Conservation (phyloP, 345 rosid species). For the Kandelia obovata region DNA sequence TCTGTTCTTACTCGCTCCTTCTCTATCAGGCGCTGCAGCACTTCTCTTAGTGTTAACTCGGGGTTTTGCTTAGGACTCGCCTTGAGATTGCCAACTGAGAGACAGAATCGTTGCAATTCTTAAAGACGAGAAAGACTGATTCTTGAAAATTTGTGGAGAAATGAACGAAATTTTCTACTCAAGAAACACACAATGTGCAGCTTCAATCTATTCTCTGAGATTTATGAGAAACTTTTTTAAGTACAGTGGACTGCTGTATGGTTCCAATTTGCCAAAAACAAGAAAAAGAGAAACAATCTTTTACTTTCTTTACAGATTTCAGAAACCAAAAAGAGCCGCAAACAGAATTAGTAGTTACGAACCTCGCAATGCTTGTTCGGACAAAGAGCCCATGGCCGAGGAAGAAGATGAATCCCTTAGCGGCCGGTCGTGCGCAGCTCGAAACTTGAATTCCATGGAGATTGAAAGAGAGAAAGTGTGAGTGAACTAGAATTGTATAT, state of each 20-base stretch:
- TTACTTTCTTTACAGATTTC: not conserved
- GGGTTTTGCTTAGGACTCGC: constrained; percentile 5
- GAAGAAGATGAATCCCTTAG: constrained; percentile 15
- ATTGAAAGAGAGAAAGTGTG: not conserved
- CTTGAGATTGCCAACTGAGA: not conserved
- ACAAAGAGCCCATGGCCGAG: constrained; percentile 7
- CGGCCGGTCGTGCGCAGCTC: constrained; percentile 33
- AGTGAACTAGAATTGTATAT: not conserved
- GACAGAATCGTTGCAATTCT: not conserved
- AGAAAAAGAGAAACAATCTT: too few relatives aligned
- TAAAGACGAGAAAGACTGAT: too few relatives aligned
- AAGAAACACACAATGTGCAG: too few relatives aligned
- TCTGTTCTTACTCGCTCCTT: constrained; percentile 43
- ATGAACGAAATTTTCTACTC: too few relatives aligned
- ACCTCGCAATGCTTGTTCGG: constrained; percentile 33
- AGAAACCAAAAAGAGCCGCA: not conserved
- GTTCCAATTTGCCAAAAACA: too few relatives aligned
- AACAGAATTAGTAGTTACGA: not conserved
- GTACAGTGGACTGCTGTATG: too few relatives aligned
- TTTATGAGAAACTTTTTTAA: too few relatives aligned
- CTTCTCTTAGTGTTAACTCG: constrained; percentile 10
- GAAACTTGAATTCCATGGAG: constrained; percentile 47
- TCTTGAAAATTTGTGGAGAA: too few relatives aligned
- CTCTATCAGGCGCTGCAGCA: constrained; percentile 30
- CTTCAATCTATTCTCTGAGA: too few relatives aligned